Conservation (phyloP, 164 flowering plant species). For the Magnolia kwangsiensis region DNA sequence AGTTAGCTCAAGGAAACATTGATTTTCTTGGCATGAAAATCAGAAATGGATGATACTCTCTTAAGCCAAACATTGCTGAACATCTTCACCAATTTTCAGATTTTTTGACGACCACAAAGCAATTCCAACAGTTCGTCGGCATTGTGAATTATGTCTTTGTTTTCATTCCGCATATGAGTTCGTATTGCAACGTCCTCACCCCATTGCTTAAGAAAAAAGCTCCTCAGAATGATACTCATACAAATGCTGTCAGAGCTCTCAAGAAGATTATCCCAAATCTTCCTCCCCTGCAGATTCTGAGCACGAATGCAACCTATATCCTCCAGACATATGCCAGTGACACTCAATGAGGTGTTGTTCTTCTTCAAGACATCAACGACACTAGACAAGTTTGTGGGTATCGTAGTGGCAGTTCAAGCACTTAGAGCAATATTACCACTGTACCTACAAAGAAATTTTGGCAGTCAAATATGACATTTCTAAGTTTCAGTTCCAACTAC, state of each 20-base stretch:
- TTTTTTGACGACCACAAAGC: not conserved
- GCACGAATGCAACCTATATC: no score
- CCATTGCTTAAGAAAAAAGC: not conserved
- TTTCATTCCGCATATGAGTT: not conserved
- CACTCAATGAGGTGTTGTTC: no score
- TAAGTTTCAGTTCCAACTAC: no score
- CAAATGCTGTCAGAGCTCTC: not conserved
- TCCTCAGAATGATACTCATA: not conserved
- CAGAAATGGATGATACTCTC: not conserved
- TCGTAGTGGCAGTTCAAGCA: no score
- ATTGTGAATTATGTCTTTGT: not conserved
- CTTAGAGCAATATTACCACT: no score
- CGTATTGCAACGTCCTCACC: rapidly evolving
- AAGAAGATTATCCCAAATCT: not conserved
- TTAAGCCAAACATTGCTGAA: not conserved
- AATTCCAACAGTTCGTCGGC: not conserved
- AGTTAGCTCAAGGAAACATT: no score
- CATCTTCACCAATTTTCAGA: not conserved
- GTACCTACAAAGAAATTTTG: no score
- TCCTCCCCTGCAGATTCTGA: not conserved
- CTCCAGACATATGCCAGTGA: no score
- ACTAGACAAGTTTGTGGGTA: no score
- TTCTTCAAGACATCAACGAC: no score
- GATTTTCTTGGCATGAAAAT: not conserved
- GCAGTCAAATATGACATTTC: no score